Base-by-base conservation (phyloP, 2,329 filamentous ascomycete genomes). In the Dactylellina parvicollis region DNA sequence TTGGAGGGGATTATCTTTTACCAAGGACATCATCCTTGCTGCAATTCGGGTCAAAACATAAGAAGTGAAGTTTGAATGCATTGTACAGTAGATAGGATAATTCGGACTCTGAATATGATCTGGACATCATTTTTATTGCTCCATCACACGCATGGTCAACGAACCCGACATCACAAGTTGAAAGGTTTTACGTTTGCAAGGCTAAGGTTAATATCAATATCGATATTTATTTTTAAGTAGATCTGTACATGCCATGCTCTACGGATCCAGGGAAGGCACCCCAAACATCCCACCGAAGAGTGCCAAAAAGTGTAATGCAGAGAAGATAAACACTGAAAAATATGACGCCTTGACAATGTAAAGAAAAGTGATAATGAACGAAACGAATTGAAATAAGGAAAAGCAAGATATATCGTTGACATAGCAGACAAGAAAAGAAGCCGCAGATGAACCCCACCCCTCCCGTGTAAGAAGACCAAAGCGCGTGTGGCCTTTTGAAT, bases 1-100 rank as follows among this genome's bases (percentile, higher is more conserved):
- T 82, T 78, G 88, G 86, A 77, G 82, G 76, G 26, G 76, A 76
- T 12, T 80, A 80, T 74, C 57, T 79, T 18, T 61, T 79, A n/a
- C 65, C 76, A 4, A 57, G 46, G 26, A 44, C 26, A 5, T 52
- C 61, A 9, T 47, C 20, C 34, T 38, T 38, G 3, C 24, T 24
- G 44, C 10, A 28, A 54, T 34, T 26, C 8, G 36, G 24, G 5
- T 5, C 3, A 20, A 73, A 73, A 20, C 18, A 38, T 30, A 54
- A 66, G 38, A 49, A 49, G n/a, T 38, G 32, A 46, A 16, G 24
- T 40, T 56, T 2, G 54, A 20, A 8, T 20, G 44, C 44, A 4
- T 8, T n/a, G n/a, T n/a, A n/a, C n/a, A n/a, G n/a, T n/a, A n/a
- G n/a, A n/a, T n/a, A n/a, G n/a, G n/a, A n/a, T n/a, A n/a, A n/a